Evolutionary conservation across 306 rosid species (phyloP).

Genomic region (Sophora flavescens): DNA sequence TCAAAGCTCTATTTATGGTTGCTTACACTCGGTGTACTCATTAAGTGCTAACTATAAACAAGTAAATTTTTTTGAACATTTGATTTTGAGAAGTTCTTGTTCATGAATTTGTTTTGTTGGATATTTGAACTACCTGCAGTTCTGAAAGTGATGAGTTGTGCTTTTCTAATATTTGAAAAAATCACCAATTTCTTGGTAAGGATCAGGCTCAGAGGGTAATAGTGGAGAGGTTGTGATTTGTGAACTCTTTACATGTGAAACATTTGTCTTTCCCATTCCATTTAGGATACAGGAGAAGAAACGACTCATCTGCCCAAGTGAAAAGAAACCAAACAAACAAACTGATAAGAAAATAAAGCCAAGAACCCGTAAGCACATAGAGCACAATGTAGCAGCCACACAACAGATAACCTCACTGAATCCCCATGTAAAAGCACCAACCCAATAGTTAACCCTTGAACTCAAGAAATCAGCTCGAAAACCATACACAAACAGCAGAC

Average conservation of each 20-base stretch:
- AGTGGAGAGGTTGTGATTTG: not conserved
- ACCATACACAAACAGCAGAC: too few species aligned
- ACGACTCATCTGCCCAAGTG: too few species aligned
- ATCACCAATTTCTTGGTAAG: not conserved
- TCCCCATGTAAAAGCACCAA: too few species aligned
- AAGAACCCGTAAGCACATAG: too few species aligned
- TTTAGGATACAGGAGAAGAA: not conserved
- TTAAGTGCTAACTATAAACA: not conserved
- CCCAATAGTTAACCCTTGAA: too few species aligned
- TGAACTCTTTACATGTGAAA: not conserved
- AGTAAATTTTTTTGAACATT: not conserved
- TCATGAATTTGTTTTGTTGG: constrained; percentile 11
- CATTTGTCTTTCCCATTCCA: not conserved
- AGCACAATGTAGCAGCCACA: too few species aligned
- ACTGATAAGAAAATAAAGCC: too few species aligned
- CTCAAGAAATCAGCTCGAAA: too few species aligned
- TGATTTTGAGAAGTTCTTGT: constrained; percentile 1
- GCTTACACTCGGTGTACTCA: not conserved
- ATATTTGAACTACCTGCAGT: constrained; percentile 2
- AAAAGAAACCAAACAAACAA: too few species aligned
- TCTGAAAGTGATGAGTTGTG: not conserved
- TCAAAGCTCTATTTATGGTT: not conserved
- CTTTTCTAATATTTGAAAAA: not conserved
- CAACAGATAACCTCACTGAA: too few species aligned
- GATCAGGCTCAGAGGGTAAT: not conserved